Base-by-base conservation (phyloP, 2,329 filamentous ascomycete genomes). In the Ophiostoma ulmi region DNA sequence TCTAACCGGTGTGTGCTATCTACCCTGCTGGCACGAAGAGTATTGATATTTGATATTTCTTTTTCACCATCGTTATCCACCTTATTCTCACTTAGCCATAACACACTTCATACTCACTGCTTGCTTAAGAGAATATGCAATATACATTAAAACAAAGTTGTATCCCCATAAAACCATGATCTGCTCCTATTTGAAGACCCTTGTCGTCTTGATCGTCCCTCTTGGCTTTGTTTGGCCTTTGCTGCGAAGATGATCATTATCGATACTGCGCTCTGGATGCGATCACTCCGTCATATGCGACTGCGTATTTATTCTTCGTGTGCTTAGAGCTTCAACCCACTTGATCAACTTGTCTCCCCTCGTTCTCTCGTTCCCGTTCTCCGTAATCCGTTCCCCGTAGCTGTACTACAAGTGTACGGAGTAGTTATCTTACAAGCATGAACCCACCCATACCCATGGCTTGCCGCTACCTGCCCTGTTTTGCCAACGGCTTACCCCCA, bases 381-480 rank as follows among this genome's bases (percentile, higher is more conserved):
- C 11, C n/a, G 52, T 58, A 58, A 4, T 13, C 8, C 17, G 7
- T 48, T 10, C n/a, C 11, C 22, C 31, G 31, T 31, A 31, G 31
- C 31, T 31, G 31, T 31, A 31, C 31, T 31, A 31, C 31, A 31
- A 31, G 31, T 31, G 31, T 48, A n/a, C 44, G 7, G 14, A 5
- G 14, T 5, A 44, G 13, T 13, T 17, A 17, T 17, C 41, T 44
- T 44, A 1, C 20, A 7, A 17, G n/a, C 44, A 48, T 6, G 63
- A 65, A 39, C 17, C 63, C 63, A 65, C 63, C 61, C 63, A 65
- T 38, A 8, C 63, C 17, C 17, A 38, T 63, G 61, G 61, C 36
- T 39, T 65, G 63, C 63, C 36, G 63, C 63, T 65, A 65, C 35
- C 7, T 65, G 63, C 63, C 63, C n/a, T 39, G 63, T n/a, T 65